These are phyloP conservation scores for Intubia oerlemansii DNA, from an alignment of 2,329 filamentous ascomycete species.

Conservation along the genomic window DNA sequence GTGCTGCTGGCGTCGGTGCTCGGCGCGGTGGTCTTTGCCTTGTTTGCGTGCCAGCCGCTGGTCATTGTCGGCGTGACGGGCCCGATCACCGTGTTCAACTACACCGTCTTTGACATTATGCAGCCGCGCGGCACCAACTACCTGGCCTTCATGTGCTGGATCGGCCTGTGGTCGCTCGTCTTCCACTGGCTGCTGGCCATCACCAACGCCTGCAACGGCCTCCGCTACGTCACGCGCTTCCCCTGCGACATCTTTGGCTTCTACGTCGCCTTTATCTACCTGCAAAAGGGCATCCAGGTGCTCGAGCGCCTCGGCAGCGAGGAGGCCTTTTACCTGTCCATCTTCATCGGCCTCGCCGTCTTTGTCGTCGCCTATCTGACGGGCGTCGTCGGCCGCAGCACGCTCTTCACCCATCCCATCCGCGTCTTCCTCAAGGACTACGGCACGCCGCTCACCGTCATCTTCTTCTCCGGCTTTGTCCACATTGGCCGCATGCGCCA, in stretches of 20 bases:
- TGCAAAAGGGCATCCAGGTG: slow-evolving; percentile 80
- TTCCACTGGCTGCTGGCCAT: slow-evolving; percentile 71
- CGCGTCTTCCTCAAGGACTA: slow-evolving; percentile 79
- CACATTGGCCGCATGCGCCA: slow-evolving; percentile 66
- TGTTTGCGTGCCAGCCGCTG: slow-evolving; percentile 64
- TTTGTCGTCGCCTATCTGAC: slow-evolving; percentile 58
- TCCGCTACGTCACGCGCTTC: slow-evolving; percentile 80
- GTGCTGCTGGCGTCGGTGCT: slow-evolving; percentile 72
- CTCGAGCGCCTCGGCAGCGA: slow-evolving; percentile 50
- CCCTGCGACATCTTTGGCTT: slow-evolving; percentile 89
- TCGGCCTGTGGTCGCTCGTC: slow-evolving; percentile 69
- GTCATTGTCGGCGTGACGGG: slow-evolving; percentile 84
- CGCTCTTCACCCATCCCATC: slow-evolving; percentile 52
- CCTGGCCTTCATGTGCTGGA: slow-evolving; percentile 80
- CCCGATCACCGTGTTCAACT: slow-evolving; percentile 86
- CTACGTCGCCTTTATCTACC: slow-evolving; percentile 79
- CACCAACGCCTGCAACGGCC: slow-evolving; percentile 69
- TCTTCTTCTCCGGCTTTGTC: slow-evolving; percentile 83
- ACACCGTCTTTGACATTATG: slow-evolving; percentile 84
- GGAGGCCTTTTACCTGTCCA: slow-evolving; percentile 55
- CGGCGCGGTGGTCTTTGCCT: slow-evolving; percentile 58
- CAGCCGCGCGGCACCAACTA: slow-evolving; percentile 57
- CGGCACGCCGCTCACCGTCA: slow-evolving; percentile 58
- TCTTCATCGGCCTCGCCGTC: slow-evolving; percentile 56
- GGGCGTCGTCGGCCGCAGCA: slow-evolving; percentile 46